Conservation (phyloP, 2,329 filamentous ascomycete species). For the Phialophora expanda region DNA sequence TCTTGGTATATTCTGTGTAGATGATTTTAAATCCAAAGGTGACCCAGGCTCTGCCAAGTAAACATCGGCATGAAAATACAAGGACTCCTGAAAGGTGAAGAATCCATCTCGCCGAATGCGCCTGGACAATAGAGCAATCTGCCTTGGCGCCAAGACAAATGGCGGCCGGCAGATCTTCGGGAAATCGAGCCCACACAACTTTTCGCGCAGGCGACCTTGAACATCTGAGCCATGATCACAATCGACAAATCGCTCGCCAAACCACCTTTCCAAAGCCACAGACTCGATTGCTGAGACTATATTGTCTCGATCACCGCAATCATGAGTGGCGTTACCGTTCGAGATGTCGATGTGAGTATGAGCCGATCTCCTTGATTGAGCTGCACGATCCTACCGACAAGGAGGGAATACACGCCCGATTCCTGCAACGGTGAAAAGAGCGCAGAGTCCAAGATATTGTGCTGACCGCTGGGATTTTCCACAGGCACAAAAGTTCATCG, state of each 20-base stretch:
- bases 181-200: slow-evolving; percentile 22
- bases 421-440: background rate
- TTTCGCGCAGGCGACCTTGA: slow-evolving; percentile 14
- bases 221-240: slow-evolving; percentile 18
- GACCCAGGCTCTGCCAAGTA: background rate
- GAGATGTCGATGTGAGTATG: slow-evolving; percentile 66
- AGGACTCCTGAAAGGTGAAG: background rate
- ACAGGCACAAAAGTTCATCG: slow-evolving; percentile 71
- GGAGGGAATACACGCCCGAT: background rate
- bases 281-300: slow-evolving; percentile 32
- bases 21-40: background rate
- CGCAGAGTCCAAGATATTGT: background rate
- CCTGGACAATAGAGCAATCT: background rate
- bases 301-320: slow-evolving; percentile 52
- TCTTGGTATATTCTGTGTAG: background rate
- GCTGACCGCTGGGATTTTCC: slow-evolving; percentile 11
- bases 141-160: slow-evolving; percentile 1
- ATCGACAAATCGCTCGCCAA: slow-evolving; percentile 20
- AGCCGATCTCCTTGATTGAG: slow-evolving; percentile 31
- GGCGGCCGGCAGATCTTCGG: slow-evolving; percentile 10
- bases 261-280: slow-evolving; percentile 22
- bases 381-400: background rate
- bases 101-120: background rate
- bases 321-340: slow-evolving; percentile 71
- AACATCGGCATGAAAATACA: background rate